Conservation (phyloP, 306 rosid species). For the Quercus ilex region DNA sequence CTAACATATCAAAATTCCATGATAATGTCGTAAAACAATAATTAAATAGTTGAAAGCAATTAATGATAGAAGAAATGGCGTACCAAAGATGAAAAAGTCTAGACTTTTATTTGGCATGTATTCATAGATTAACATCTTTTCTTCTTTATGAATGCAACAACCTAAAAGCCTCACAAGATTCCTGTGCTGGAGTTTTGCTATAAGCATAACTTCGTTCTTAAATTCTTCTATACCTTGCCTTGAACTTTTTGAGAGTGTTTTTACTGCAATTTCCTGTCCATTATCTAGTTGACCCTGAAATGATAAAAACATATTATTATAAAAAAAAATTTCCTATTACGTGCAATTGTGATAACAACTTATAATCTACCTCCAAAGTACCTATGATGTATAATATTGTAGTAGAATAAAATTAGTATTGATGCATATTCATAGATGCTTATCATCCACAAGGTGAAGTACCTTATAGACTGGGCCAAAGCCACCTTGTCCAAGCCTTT, state of each 20-base stretch:
- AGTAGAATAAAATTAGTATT: background rate
- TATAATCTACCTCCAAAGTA: too few species aligned
- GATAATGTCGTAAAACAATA: constrained; percentile 1
- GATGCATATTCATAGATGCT: background rate
- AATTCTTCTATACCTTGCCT: constrained; percentile 42
- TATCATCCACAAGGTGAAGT: too few species aligned
- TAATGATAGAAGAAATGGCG: background rate
- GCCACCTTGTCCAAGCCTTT: constrained; percentile 25
- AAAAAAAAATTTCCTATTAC: too few species aligned
- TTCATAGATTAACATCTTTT: constrained; percentile 36
- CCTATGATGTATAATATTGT: background rate
- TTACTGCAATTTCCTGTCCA: constrained; percentile 39
- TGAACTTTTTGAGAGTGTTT: constrained; percentile 30
- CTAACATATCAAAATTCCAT: too few species aligned
- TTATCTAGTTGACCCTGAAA: constrained; percentile 35
- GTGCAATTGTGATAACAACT: too few species aligned
- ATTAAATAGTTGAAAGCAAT: background rate
- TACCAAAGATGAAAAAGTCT: constrained; percentile 38
- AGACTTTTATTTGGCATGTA: constrained; percentile 43
- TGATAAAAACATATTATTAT: constrained; percentile 2
- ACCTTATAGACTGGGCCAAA: too few species aligned
- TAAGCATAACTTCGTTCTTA: constrained; percentile 40
- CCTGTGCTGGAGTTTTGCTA: constrained; percentile 45
- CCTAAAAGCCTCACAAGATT: constrained; percentile 46
- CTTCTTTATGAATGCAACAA: constrained; percentile 41